These are phyloP conservation scores for Spergularia marina DNA, from an alignment of 148 eudicot species.

Conservation along the genomic window DNA sequence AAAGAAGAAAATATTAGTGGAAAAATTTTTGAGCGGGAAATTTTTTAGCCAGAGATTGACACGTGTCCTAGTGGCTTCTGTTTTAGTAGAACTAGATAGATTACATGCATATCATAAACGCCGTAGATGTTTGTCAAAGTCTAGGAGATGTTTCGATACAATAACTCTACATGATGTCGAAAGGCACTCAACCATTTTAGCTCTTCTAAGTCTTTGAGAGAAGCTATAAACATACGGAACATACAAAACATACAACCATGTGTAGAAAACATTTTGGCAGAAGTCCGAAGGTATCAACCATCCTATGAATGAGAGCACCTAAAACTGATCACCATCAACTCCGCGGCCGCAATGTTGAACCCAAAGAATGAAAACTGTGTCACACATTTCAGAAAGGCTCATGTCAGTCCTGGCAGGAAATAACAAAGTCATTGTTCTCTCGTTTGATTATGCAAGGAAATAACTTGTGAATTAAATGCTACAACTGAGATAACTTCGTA, in stretches of 20 bases:
- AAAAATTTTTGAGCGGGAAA: no score
- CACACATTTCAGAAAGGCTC: background rate
- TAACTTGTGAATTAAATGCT: background rate
- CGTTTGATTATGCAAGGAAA: background rate
- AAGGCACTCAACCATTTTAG: no score
- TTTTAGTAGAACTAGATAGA: no score
- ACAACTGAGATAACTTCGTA: no score
- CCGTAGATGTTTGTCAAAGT: no score
- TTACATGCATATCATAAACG: no score
- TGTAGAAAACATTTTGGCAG: background rate
- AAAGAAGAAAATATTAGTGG: no score
- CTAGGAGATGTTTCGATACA: no score
- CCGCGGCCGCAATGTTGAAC: background rate
- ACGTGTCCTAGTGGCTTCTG: no score
- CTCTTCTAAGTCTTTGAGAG: background rate
- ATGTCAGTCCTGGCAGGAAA: background rate
- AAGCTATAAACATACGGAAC: background rate
- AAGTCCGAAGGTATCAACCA: background rate
- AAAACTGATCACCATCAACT: background rate
- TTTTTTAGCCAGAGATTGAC: no score
- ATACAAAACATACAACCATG: background rate
- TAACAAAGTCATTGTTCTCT: no score
- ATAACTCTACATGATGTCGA: no score
- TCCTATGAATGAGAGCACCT: background rate
- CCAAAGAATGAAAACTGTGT: slow-evolving; percentile 3